These are phyloP conservation scores for Polygonum maritimum DNA, from an alignment of 148 eudicot genomes.

Conservation along the genomic window DNA sequence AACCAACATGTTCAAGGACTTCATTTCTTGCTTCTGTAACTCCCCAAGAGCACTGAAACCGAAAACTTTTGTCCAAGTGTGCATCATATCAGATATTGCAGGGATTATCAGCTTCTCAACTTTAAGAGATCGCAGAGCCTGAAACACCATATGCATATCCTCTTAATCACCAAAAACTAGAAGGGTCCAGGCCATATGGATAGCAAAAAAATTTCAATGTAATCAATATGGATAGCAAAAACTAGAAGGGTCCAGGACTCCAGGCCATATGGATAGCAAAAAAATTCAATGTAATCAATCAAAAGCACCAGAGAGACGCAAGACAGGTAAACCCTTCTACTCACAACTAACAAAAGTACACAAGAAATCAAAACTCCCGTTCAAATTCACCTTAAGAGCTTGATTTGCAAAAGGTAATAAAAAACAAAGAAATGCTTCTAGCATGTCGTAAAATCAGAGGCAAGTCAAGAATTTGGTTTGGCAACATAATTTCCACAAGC, in stretches of 20 bases:
- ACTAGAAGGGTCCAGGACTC: not conserved
- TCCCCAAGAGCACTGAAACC: slow-evolving; percentile 61
- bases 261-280: not conserved
- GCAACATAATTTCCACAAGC: not conserved
- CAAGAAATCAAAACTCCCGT: not conserved
- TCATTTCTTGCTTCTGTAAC: slow-evolving; percentile 57
- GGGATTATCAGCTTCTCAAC: slow-evolving; percentile 82
- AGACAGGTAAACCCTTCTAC: not conserved
- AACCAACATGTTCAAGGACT: slow-evolving; percentile 74
- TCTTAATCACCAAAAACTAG: slow-evolving; percentile 12
- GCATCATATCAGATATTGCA: slow-evolving; percentile 86
- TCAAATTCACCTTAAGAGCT: not conserved
- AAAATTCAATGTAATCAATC: not conserved
- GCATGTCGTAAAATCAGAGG: not conserved
- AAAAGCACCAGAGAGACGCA: not conserved
- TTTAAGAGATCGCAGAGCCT: slow-evolving; percentile 62
- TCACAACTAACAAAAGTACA: not conserved
- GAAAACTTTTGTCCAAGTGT: slow-evolving; percentile 80
- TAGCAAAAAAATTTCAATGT: not conserved
- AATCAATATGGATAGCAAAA: slow-evolving; percentile 5
- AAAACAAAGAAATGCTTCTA: not conserved
- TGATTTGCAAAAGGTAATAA: not conserved
- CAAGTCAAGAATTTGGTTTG: not conserved
- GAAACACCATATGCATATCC: slow-evolving; percentile 19
- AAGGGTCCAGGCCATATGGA: not conserved